Percentiles rank a stretch among this genome's conserved stretches.
Conservation (phyloP, 192 early-diverging fungal species). For the Coemansia sp. region DNA sequence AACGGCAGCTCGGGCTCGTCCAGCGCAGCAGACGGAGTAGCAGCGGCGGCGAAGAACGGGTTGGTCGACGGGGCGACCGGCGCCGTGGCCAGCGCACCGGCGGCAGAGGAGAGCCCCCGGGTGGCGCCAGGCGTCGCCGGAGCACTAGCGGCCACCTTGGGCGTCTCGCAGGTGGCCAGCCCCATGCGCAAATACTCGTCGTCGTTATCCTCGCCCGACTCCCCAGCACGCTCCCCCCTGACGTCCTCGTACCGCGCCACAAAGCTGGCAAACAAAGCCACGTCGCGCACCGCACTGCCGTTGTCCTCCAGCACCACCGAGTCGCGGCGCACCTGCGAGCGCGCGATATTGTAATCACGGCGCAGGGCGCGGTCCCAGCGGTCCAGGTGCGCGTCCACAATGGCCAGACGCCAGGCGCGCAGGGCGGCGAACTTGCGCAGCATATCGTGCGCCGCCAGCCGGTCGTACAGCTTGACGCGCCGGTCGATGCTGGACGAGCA, state of each 20-base stretch:
- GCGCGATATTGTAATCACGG: constrained; percentile 48
- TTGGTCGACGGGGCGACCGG: constrained; percentile 10
- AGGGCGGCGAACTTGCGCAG: constrained; percentile 20
- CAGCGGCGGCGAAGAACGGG: constrained; percentile 18
- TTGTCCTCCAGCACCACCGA: constrained; percentile 26
- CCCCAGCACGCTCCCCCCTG: not conserved
- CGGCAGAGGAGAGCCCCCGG: not conserved
- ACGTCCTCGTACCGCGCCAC: constrained; percentile 36
- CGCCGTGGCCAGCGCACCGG: not conserved
- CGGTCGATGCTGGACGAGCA: constrained; percentile 20
- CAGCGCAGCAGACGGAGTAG: not conserved
- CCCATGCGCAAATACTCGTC: constrained; percentile 33
- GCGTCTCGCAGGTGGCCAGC: constrained; percentile 24
- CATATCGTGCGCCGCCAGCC: constrained; percentile 34
- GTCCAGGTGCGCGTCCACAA: constrained; percentile 28
- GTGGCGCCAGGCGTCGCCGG: constrained; percentile 21
- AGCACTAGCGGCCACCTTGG: constrained; percentile 16
- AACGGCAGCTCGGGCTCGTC: constrained; percentile 10
- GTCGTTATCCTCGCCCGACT: constrained; percentile 18
- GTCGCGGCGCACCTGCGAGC: constrained; percentile 13
- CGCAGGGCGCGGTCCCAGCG: constrained; percentile 40
- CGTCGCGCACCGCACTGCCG: constrained; percentile 27
- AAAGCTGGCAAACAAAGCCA: constrained; percentile 23
- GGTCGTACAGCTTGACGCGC: constrained; percentile 36
- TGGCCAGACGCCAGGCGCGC: constrained; percentile 21